Conservation (phyloP, 164 flowering plant species). For the Aristolochia fimbriata region DNA sequence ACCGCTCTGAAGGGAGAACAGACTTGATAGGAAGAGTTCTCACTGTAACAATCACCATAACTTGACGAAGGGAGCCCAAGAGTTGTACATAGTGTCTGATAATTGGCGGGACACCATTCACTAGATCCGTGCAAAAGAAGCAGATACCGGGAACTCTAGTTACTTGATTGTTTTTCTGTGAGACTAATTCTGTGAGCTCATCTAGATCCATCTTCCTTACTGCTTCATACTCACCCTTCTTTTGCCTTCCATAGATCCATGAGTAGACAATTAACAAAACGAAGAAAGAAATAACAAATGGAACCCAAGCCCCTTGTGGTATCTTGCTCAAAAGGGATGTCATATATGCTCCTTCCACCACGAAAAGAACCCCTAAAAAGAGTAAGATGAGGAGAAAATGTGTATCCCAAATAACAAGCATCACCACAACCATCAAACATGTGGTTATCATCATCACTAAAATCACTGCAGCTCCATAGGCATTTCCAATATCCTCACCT, state of each 20-base stretch:
- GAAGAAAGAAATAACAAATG: slow-evolving; percentile 16
- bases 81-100: slow-evolving; percentile 16
- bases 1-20: slow-evolving; percentile 15
- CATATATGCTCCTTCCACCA: slow-evolving; percentile 18
- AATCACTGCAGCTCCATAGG: slow-evolving; percentile 21
- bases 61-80: slow-evolving; percentile 4
- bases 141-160: slow-evolving; percentile 15
- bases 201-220: slow-evolving; percentile 8
- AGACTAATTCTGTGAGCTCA: slow-evolving; percentile 12
- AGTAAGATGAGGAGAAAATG: slow-evolving; percentile 5
- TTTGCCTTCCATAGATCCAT: slow-evolving; percentile 22
- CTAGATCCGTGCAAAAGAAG: slow-evolving; percentile 22
- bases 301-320: slow-evolving; percentile 23
- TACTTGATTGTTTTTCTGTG: not conserved
- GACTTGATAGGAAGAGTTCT: slow-evolving; percentile 10
- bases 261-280: slow-evolving; percentile 13
- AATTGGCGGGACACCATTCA: slow-evolving; percentile 22
- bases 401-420: slow-evolving; percentile 22
- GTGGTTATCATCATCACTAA: slow-evolving; percentile 27
- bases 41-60: slow-evolving; percentile 8
- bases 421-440: slow-evolving; percentile 11
- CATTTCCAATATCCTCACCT: slow-evolving; percentile 17
- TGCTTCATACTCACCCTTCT: slow-evolving; percentile 13
- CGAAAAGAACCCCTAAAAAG: slow-evolving; percentile 10
- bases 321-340: slow-evolving; percentile 19